These are phyloP conservation scores for Apiotrichum mycotoxinovorans DNA, from an alignment of 1,284 basidiomycete genomes.

Conservation along the genomic window DNA sequence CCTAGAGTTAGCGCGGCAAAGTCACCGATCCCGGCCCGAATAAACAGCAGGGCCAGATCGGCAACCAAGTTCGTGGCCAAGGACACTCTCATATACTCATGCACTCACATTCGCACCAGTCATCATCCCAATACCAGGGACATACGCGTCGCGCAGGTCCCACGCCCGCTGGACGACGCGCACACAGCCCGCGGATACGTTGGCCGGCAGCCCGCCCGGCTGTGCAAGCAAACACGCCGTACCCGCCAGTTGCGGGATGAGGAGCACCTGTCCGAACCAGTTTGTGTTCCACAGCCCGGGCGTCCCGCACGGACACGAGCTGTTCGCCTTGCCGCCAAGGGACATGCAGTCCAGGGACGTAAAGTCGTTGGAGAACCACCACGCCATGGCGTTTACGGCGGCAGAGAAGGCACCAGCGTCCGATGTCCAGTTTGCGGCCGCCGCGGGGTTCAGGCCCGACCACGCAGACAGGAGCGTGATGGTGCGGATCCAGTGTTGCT, in stretches of 20 bases:
- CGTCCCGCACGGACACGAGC: constrained; percentile 25
- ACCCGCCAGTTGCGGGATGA: constrained; percentile 58
- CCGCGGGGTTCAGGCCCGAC: constrained; percentile 55
- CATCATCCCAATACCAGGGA: constrained; percentile 53
- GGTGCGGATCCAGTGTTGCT: constrained; percentile 61
- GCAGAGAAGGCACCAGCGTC: constrained; percentile 49
- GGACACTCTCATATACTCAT: background rate
- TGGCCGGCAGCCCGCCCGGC: constrained; percentile 48
- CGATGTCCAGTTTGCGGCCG: constrained; percentile 50
- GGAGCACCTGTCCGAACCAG: constrained; percentile 65
- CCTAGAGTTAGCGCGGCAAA: background rate
- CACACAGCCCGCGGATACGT: constrained; percentile 55
- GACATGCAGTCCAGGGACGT: constrained; percentile 57
- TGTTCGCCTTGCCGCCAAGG: constrained; percentile 52
- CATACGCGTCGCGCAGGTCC: constrained; percentile 52
- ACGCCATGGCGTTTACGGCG: constrained; percentile 58
- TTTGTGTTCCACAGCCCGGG: constrained; percentile 65
- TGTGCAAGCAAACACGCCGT: constrained; percentile 60
- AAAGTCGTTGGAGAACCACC: constrained; percentile 64
- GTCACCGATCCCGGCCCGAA: too few species aligned
- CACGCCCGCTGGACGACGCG: constrained; percentile 58
- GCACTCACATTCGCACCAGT: constrained; percentile 59
- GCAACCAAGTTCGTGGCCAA: too few species aligned
- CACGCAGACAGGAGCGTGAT: constrained; percentile 58
- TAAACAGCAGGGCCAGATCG: too few species aligned